phyloP scores from a whole-genome alignment of 2,329 filamentous ascomycete genomes.

The Colletotrichum simmondsii region DNA sequence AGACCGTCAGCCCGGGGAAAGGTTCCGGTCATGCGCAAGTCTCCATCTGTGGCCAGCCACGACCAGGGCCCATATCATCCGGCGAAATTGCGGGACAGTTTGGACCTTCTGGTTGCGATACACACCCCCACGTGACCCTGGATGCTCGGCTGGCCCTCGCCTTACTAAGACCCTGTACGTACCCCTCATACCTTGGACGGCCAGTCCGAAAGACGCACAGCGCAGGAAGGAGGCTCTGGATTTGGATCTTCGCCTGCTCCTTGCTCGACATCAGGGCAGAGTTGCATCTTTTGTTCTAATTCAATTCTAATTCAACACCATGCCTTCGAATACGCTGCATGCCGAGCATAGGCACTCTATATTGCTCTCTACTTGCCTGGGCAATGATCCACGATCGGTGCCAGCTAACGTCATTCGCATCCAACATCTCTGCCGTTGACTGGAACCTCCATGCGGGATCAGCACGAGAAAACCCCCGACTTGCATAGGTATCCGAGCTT shows the following conservation, averaged over 20 bases:
- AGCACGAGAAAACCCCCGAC: conserved; percentile 6
- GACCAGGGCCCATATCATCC: neutral
- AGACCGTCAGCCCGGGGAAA: conserved; percentile 24
- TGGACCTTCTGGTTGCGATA: neutral
- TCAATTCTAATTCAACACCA: neutral
- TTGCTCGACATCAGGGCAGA: neutral
- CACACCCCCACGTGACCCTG: neutral
- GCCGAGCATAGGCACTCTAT: neutral
- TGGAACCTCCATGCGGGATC: neutral
- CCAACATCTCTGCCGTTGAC: neutral
- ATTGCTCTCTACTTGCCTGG: neutral
- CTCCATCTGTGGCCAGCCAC: neutral
- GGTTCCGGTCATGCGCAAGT: conserved; percentile 28
- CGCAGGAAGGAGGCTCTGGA: neutral
- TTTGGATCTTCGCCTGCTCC: neutral
- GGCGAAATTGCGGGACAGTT: conserved; percentile 9
- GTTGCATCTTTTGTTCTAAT: neutral
- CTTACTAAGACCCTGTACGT: neutral
- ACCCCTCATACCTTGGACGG: neutral
- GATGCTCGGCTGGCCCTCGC: neutral
- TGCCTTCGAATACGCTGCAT: neutral
- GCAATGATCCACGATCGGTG: conserved; percentile 14
- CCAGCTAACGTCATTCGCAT: neutral
- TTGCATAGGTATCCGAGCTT: neutral
- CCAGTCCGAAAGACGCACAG: neutral